Evolutionary conservation across 2,329 filamentous ascomycete species (phyloP), one percentile per base, ranked within the genome.

Genomic region (Nannizziopsis arthrosporioides): DNA sequence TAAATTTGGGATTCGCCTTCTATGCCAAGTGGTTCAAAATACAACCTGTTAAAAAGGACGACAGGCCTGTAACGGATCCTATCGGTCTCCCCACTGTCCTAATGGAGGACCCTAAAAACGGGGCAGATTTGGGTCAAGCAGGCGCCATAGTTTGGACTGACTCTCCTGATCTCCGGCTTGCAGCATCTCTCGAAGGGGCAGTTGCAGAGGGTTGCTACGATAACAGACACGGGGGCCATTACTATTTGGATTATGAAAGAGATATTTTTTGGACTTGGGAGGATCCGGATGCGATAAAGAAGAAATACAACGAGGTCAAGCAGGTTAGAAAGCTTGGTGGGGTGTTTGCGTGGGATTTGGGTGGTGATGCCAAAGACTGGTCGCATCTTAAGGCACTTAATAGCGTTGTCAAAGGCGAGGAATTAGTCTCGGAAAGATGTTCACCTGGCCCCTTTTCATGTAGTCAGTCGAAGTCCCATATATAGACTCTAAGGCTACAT

Each of bases 211-310:
- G 79, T 1, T 59, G 60, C 41, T 78, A 77, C 27, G 83, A 87
- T 53, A 62, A 72, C 1, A 54, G 65, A 1, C 63, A 67, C 1
- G 83, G 82, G 15, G 84, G 81, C 0, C 75, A 80, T 59, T 85
- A 82, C 60, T 86, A 77, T 63, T 84, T 76, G 71, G 84, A 88
- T 57, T 51, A 60, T 0, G 53, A 66, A 3, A 69, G 77, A 54
- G 65, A 73, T 47, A 60, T 81, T 27, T 88, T 83, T 74, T 88
- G 84, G 84, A 81, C 81, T 0, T 87, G 80, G 70, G 84, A 88
- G 51, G 83, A 79, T 0, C 70, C 74, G 0, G 69, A 71, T 6
- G 70, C 78, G 10, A 80, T 88, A 44, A 55, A 61, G 10, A 67
- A 68, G 49, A 88, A 88, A 66, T 77, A 85, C 50, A 64, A 71